Percentiles rank a stretch among this genome's conserved stretches.
These are phyloP conservation scores for Pyricularia grisea DNA, from an alignment of 2,329 filamentous ascomycete species.

Conservation along the genomic window DNA sequence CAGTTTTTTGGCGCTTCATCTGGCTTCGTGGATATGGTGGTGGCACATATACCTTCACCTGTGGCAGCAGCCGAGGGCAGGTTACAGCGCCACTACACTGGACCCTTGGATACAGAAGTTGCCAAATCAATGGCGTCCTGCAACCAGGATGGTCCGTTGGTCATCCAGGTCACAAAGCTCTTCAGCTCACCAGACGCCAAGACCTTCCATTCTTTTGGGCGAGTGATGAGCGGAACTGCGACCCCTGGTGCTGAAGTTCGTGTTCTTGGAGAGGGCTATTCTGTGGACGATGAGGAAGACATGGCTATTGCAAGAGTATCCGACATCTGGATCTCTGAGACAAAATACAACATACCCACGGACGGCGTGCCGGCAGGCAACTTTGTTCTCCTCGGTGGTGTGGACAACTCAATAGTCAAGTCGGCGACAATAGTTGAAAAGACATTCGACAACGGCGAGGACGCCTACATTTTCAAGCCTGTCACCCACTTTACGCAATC, in stretches of 20 bases:
- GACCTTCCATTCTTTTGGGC: slow-evolving; percentile 79
- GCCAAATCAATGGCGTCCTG: slow-evolving; percentile 73
- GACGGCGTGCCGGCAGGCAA: slow-evolving; percentile 91
- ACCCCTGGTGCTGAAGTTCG: slow-evolving; percentile 74
- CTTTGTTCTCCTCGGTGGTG: slow-evolving; percentile 80
- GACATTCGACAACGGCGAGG: slow-evolving; percentile 75
- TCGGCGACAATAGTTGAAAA: slow-evolving; percentile 82
- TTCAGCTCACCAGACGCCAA: slow-evolving; percentile 89
- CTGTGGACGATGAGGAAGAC: slow-evolving; percentile 93
- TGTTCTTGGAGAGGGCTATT: slow-evolving; percentile 91
- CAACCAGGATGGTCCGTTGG: slow-evolving; percentile 79
- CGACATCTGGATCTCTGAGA: slow-evolving; percentile 84
- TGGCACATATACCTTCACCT: slow-evolving; percentile 82
- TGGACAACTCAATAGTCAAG: slow-evolving; percentile 98
- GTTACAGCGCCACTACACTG: slow-evolving; percentile 84
- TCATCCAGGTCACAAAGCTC: slow-evolving; percentile 89
- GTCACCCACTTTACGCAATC: slow-evolving; percentile 94
- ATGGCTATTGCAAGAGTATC: slow-evolving; percentile 82
- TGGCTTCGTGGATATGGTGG: slow-evolving; percentile 93
- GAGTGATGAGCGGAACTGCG: slow-evolving; percentile 87
- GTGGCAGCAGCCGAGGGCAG: slow-evolving; percentile 66
- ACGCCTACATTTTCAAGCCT: slow-evolving; percentile 90
- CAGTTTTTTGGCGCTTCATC: slow-evolving; percentile 89
- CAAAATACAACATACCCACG: slow-evolving; percentile 84
- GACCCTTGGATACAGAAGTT: slow-evolving; percentile 72